Evolutionary conservation across 2,329 filamentous ascomycete species (phyloP).

Genomic region (Lojkania enalia): DNA sequence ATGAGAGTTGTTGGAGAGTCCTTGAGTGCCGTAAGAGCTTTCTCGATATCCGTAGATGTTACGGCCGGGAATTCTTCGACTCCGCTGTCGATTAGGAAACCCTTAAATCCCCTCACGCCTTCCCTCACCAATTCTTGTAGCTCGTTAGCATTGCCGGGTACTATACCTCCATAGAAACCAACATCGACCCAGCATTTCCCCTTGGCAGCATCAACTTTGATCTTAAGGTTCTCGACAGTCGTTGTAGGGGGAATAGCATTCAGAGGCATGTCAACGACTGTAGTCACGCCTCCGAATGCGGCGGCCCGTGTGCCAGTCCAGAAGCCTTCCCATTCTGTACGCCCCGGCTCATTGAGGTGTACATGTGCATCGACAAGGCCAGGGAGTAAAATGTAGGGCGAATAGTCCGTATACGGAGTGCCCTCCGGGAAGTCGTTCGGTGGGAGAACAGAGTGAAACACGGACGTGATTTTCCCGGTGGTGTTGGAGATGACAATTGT

Average conservation of each 20-base stretch:
- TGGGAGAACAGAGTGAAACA: conserved; percentile 75
- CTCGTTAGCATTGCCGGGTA: conserved; percentile 82
- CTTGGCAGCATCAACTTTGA: conserved; percentile 81
- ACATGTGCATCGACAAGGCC: conserved; percentile 96
- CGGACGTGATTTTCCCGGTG: conserved; percentile 82
- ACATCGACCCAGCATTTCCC: conserved; percentile 98
- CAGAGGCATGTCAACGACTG: conserved; percentile 95
- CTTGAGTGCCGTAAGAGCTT: conserved; percentile 79
- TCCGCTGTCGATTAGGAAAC: conserved; percentile 94
- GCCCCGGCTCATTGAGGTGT: conserved; percentile 93
- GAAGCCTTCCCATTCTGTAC: conserved; percentile 99
- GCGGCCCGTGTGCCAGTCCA: conserved; percentile 91
- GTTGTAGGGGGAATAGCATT: conserved; percentile 97
- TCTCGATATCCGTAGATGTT: conserved; percentile 74
- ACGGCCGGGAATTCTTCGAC: conserved; percentile 96
- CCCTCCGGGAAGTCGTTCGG: conserved; percentile 71
- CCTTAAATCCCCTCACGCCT: conserved; percentile 94
- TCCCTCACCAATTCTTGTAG: conserved; percentile 78
- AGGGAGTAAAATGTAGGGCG: conserved; percentile 80
- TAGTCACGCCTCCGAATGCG: conserved; percentile 93
- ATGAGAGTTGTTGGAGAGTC: conserved; percentile 87
- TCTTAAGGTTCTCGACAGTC: conserved; percentile 76
- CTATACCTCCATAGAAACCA: conserved; percentile 94
- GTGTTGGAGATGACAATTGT: conserved; percentile 77
- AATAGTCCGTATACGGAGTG: conserved; percentile 79